Evolutionary conservation across 441 rosid genomes (phyloP), one percentile per base, ranked within the genome.

Genomic region (Omphalea diandra): DNA sequence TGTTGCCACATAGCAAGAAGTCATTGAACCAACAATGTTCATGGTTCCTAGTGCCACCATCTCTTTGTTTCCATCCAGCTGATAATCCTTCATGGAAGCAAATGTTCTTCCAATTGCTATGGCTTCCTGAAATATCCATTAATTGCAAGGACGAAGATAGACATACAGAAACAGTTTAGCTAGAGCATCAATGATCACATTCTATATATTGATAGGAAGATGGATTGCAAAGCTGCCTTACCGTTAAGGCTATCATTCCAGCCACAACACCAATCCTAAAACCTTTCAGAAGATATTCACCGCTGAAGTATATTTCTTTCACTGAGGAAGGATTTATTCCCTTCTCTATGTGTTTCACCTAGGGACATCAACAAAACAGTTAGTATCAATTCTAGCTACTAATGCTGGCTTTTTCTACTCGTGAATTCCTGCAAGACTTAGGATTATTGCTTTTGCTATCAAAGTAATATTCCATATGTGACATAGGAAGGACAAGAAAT

Each of bases 1-100:
- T 35, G 98, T 95, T 20, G 97, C 88, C 11, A 95, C 97, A 67
- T 90, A 95, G 80, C 99, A 95, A 36, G 98, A 95, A 58, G 98
- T 82, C 97, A 95, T 82, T 7, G 98, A 93, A 10, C 99, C 99
- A 17, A 93, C 84, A 4, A 95, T 61, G 54, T 84, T 94, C 98
- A 90, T 94, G 24, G 93, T 64, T 79, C 98, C 98, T 59, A 94
- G 75, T 46, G 98, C 97, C 14, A 94, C 85, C 98, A 94, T 94
- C 80, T 92, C 98, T 73, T 90, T 94, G 85, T 92, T 94, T 72
- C 98, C 97, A 52, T 94, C 98, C 3, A 90, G 74, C 67, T 88
- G 94, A 79, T 92, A 94, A 75, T 88, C 96, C 73, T 94, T 94
- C 98, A 86, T 88, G 73, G 87, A 65, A 58, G 97, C 97, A 75